Percentiles rank a stretch among this genome's conserved stretches.
These are phyloP conservation scores for Triangularia verruculosa DNA, from an alignment of 2,329 filamentous ascomycete species.

Conservation along the genomic window DNA sequence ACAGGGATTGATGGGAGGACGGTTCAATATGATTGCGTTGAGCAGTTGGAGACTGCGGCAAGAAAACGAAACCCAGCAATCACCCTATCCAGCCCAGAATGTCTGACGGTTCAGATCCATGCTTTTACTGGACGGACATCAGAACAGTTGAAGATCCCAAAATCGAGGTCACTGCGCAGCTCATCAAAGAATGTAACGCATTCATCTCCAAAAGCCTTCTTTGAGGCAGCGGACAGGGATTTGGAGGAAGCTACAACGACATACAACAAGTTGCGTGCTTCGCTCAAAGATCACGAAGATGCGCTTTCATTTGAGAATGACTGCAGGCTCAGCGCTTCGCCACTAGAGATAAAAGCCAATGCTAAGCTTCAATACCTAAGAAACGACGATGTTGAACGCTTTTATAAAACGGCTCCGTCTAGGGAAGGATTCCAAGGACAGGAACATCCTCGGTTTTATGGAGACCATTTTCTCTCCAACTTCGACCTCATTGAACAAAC, in stretches of 20 bases:
- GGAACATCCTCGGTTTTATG: slow-evolving; percentile 43
- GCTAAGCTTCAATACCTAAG: slow-evolving; percentile 40
- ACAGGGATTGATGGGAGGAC: neutral
- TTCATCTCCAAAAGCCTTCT: neutral
- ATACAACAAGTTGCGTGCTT: slow-evolving; percentile 14
- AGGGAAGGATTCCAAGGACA: slow-evolving; percentile 43
- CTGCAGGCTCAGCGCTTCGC: slow-evolving; percentile 18
- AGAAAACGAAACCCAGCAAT: neutral
- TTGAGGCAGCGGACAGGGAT: neutral
- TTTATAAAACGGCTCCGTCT: slow-evolving; percentile 37
- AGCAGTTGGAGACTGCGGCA: neutral
- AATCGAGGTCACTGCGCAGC: neutral
- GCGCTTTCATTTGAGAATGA: slow-evolving; percentile 20
- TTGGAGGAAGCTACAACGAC: neutral
- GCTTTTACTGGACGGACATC: neutral
- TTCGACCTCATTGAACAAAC: slow-evolving; percentile 53
- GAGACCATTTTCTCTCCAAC: slow-evolving; percentile 60
- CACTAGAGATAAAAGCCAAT: slow-evolving; percentile 36
- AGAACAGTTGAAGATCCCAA: neutral
- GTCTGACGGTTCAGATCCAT: neutral
- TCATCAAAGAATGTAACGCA: neutral
- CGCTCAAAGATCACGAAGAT: slow-evolving; percentile 8
- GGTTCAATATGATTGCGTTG: neutral
- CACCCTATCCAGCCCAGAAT: neutral
- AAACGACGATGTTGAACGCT: slow-evolving; percentile 33